Conservation (phyloP, 768 basidiomycete genomes). For the Lactarius sanguifluus region DNA sequence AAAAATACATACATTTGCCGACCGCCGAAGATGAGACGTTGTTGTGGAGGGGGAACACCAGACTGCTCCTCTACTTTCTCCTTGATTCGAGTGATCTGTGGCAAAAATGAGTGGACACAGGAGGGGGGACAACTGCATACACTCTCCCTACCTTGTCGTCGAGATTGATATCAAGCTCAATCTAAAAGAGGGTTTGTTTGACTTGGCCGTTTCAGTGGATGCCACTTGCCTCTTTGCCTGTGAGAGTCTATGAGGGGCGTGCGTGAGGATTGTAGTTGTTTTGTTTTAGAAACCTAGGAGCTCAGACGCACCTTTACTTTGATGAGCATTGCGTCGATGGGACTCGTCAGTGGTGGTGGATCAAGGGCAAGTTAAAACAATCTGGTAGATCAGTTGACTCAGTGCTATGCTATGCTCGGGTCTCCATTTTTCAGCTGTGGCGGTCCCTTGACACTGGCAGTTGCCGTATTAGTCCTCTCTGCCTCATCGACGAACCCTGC, state of each 20-base stretch:
- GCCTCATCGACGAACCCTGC: neutral
- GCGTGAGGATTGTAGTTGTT: slow-evolving; percentile 10
- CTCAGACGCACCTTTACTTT: slow-evolving; percentile 76
- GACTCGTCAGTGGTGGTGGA: slow-evolving; percentile 5
- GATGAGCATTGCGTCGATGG: slow-evolving; percentile 61
- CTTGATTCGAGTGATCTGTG: slow-evolving; percentile 88
- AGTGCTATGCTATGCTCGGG: neutral
- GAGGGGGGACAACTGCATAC: neutral
- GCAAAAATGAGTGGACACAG: neutral
- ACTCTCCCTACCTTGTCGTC: slow-evolving; percentile 68
- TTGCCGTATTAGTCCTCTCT: slow-evolving; percentile 1
- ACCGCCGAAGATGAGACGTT: slow-evolving; percentile 89
- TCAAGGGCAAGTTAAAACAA: neutral
- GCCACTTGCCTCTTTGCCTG: slow-evolving; percentile 85
- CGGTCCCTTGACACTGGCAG: neutral
- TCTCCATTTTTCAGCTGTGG: neutral
- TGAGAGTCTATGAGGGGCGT: slow-evolving; percentile 66
- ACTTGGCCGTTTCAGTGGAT: neutral
- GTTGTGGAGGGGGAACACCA: slow-evolving; percentile 94
- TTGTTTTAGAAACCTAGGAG: neutral
- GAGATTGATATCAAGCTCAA: slow-evolving; percentile 92
- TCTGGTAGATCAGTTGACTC: neutral
- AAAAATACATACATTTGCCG: slow-evolving; percentile 87
- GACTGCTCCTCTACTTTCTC: slow-evolving; percentile 99
- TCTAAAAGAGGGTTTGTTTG: slow-evolving; percentile 44